Evolutionary conservation across 441 rosid genomes (phyloP).

Genomic region (Adansonia gregorii): DNA sequence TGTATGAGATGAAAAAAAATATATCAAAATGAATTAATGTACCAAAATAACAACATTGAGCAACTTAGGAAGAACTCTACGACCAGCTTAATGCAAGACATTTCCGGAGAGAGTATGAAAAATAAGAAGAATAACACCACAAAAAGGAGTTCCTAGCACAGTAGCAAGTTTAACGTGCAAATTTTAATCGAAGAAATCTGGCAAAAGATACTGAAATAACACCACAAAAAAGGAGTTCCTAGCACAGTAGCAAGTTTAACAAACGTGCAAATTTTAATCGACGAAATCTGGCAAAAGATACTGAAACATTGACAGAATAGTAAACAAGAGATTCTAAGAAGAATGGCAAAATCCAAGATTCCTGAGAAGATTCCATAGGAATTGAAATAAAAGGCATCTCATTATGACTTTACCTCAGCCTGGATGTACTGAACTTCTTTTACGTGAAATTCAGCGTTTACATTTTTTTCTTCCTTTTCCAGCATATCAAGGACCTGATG

Average conservation of each 20-base stretch:
- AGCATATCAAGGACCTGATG: constrained; percentile 88
- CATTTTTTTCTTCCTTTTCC: constrained; percentile 88
- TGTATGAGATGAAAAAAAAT: constrained; percentile 21
- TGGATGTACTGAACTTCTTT: constrained; percentile 99
- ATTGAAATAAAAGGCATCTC: background rate
- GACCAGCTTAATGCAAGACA: constrained; percentile 11
- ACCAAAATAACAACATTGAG: background rate
- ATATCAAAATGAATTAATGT: background rate
- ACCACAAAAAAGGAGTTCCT: constrained; percentile 3
- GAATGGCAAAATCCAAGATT: background rate
- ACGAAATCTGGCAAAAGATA: background rate
- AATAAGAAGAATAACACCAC: constrained; percentile 1
- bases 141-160: background rate
- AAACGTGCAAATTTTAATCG: background rate
- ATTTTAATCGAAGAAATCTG: background rate
- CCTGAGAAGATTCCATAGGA: background rate
- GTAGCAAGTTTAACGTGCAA: background rate
- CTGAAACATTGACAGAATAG: background rate
- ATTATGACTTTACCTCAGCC: constrained; percentile 74
- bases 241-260: background rate
- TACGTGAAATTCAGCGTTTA: constrained; percentile 82
- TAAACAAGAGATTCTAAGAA: background rate
- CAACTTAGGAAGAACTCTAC: background rate
- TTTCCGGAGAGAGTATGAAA: background rate
- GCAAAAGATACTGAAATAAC: no score